Percentiles rank a stretch among this genome's conserved stretches.
phyloP scores from a whole-genome alignment of 345 rosid genomes.

The Rhizophora apiculata region DNA sequence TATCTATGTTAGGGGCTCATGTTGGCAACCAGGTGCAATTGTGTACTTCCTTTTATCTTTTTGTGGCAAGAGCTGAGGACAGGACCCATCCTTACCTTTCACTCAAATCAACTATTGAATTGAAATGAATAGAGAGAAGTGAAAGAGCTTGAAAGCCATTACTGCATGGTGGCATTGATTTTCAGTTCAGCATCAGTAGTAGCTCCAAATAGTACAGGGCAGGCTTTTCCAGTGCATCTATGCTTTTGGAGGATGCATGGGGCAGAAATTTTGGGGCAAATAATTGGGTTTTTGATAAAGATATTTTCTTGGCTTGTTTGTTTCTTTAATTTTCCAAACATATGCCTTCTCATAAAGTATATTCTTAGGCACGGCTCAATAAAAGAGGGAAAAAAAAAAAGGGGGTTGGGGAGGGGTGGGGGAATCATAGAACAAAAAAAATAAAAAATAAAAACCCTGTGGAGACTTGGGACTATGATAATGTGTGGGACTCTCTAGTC shows the following conservation, averaged over 20 bases:
- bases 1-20: conserved; percentile 11
- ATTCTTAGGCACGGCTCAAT: too few relatives aligned
- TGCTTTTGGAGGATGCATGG: too few relatives aligned
- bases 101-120: conserved; percentile 30
- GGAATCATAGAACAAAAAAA: background rate
- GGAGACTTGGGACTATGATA: background rate
- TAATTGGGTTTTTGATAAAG: too few relatives aligned
- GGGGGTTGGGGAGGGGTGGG: too few relatives aligned
- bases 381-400: too few relatives aligned
- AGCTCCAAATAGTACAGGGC: conserved; percentile 4
- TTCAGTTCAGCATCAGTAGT: conserved; percentile 4
- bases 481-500: background rate
- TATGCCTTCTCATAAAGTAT: background rate
- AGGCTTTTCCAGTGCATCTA: background rate
- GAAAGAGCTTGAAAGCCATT: conserved; percentile 21
- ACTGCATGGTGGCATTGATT: conserved; percentile 12
- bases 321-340: background rate
- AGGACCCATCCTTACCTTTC: conserved; percentile 20
- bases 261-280: too few relatives aligned
- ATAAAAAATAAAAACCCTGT: background rate
- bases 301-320: too few relatives aligned
- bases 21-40: conserved; percentile 9
- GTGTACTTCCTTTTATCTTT: conserved; percentile 18
- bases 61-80: conserved; percentile 27
- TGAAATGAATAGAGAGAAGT: conserved; percentile 31